phyloP scores from a whole-genome alignment of 2,329 filamentous ascomycete genomes.

The Pseudogymnoascus sp. region DNA sequence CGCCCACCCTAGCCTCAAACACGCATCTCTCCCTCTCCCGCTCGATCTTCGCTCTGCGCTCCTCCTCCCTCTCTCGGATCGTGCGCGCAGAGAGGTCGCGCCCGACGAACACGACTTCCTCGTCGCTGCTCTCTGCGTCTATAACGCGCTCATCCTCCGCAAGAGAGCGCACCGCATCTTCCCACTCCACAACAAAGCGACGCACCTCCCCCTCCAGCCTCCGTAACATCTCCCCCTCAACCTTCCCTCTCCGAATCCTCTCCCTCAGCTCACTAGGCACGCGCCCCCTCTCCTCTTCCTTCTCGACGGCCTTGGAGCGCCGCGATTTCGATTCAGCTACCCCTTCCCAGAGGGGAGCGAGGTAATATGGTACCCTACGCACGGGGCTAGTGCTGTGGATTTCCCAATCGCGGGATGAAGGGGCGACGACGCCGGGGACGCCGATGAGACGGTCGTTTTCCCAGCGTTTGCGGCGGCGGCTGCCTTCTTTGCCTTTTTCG shows the following conservation, averaged over 20 bases:
- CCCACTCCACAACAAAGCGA: constrained; percentile 58
- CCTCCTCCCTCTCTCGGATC: constrained; percentile 42
- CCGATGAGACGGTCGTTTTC: constrained; percentile 87
- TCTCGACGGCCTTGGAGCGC: constrained; percentile 31
- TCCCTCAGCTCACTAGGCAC: constrained; percentile 74
- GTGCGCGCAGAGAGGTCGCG: constrained; percentile 44
- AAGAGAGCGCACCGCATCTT: constrained; percentile 36
- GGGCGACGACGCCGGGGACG: constrained; percentile 80
- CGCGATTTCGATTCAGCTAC: constrained; percentile 45
- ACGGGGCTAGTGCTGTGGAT: constrained; percentile 73
- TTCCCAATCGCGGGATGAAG: constrained; percentile 73
- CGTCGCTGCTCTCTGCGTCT: constrained; percentile 52
- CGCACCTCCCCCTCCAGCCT: constrained; percentile 79
- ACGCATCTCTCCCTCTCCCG: constrained; percentile 59
- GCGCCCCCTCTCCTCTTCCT: constrained; percentile 37
- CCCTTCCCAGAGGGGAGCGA: constrained; percentile 78
- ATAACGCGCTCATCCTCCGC: constrained; percentile 19
- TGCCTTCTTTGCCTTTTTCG: constrained; percentile 85
- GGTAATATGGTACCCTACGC: constrained; percentile 74
- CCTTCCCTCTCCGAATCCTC: constrained; percentile 68
- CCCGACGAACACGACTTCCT: constrained; percentile 87
- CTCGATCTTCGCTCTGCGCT: constrained; percentile 44
- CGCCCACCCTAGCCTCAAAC: constrained; percentile 84
- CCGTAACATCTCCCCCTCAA: constrained; percentile 71
- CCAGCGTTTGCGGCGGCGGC: constrained; percentile 77